Evolutionary conservation across 1,284 basidiomycete species (phyloP), one percentile per base, ranked within the genome.

Genomic region (Tetrapyrgos nigripes): DNA sequence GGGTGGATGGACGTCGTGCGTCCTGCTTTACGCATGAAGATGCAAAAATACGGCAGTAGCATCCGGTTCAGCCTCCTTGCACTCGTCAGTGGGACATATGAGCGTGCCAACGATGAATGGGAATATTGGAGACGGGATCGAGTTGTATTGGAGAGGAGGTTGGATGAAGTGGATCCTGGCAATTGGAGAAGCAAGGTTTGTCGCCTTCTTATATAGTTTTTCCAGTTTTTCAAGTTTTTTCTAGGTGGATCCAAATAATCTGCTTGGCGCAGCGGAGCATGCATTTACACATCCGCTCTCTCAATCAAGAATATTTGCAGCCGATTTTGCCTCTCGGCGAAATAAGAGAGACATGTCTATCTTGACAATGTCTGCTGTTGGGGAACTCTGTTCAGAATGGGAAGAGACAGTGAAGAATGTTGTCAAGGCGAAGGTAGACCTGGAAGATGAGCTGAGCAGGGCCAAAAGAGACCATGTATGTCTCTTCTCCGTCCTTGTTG

Each of bases 11-110:
- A 86, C 65, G 70, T 85, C 53, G 85, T 81, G 23, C 80, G 85
- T 17, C 85, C 86, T 0, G 85, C 81, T 14, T 72, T 88, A 58
- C 75, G 82, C 29, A 76, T 83, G 72, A 84, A 84, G 67, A 88
- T 88, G 85, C 76, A 80, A 57, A 80, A 79, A 60, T 82, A 83
- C 58, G 81, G 81, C 44, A 79, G 76, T 13, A 78, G 83, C 53
- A 86, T 87, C 53, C 79, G 80, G 19, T 87, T 86, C 68, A 86
- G 81, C 65, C 73, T 88, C 21, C 78, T 88, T 13, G 86, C 86
- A 2, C 75, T 88, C 62, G 83, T 85, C 26, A 79, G 83, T 59
- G 83, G 82, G 53, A 52, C 72, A 46, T 86, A 82, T 62, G 69
- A 79, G 53, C 71, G 73, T 49, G 76, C 77, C 4, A 82, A 78